phyloP scores from a whole-genome alignment of 176 grass and related monocot species.

The Themeda triandra region DNA sequence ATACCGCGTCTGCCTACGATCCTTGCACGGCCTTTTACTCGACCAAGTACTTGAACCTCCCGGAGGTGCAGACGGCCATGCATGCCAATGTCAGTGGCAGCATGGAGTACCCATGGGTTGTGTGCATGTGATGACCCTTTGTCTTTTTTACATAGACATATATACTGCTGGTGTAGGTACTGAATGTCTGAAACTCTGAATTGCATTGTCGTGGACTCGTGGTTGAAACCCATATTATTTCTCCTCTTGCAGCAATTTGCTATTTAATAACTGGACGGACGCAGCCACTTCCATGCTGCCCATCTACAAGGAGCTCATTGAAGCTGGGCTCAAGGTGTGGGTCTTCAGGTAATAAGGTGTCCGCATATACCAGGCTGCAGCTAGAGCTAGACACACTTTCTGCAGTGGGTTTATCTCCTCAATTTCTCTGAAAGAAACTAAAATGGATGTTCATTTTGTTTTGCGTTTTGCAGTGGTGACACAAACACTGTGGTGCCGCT shows the following conservation, averaged over 20 bases:
- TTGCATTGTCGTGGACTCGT: too few relatives aligned
- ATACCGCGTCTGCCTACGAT: not conserved
- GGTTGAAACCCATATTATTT: too few relatives aligned
- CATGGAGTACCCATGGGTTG: not conserved
- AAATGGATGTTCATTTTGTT: too few relatives aligned
- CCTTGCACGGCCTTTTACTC: not conserved
- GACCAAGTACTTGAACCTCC: not conserved
- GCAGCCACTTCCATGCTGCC: constrained; percentile 45
- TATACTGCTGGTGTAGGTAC: too few relatives aligned
- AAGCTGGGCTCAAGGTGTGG: constrained; percentile 47
- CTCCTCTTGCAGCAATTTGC: too few relatives aligned
- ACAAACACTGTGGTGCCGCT: not conserved
- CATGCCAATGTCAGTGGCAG: not conserved
- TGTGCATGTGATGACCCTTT: too few relatives aligned
- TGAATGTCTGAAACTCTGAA: too few relatives aligned
- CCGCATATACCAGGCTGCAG: too few relatives aligned
- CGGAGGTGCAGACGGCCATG: constrained; percentile 8
- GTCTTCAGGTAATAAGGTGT: constrained; percentile 33
- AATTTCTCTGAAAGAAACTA: too few relatives aligned
- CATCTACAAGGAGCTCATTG: constrained; percentile 48
- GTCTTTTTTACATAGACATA: too few relatives aligned
- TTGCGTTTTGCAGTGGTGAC: not conserved
- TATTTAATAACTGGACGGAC: constrained; percentile 39
- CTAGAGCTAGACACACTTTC: too few relatives aligned
- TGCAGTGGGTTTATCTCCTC: too few relatives aligned